A percentile compares a stretch with the other conserved stretches of the same genome.
phyloP scores from a whole-genome alignment of 2,329 filamentous ascomycete species.

The Xylariaceae sp. region DNA sequence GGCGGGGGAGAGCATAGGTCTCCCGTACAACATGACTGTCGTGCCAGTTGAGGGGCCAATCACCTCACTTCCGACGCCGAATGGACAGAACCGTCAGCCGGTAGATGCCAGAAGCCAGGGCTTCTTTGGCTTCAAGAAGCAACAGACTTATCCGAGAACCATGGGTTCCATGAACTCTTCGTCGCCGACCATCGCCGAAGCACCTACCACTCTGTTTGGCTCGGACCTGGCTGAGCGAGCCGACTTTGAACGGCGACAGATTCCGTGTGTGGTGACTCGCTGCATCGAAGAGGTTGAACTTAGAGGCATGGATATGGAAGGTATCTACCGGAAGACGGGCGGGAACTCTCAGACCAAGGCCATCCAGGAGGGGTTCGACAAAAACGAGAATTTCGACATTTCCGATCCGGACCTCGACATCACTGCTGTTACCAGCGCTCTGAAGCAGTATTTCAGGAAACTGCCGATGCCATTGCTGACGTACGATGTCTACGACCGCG shows the following conservation, averaged over 20 bases:
- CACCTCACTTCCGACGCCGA: constrained; percentile 18
- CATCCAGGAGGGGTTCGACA: constrained; percentile 88
- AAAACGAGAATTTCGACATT: constrained; percentile 78
- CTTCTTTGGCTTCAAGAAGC: constrained; percentile 57
- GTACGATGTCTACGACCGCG: constrained; percentile 82
- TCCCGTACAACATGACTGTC: constrained; percentile 64
- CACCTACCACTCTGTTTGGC: constrained; percentile 65
- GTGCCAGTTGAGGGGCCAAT: constrained; percentile 43
- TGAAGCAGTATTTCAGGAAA: constrained; percentile 97
- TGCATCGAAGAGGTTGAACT: constrained; percentile 97
- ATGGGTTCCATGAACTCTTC: constrained; percentile 36
- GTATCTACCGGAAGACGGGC: constrained; percentile 96
- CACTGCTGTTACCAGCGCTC: constrained; percentile 85
- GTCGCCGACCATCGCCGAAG: constrained; percentile 36
- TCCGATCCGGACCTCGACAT: constrained; percentile 92
- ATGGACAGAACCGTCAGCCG: constrained; percentile 23
- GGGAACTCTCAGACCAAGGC: constrained; percentile 84
- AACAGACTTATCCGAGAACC: constrained; percentile 44
- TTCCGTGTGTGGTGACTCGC: constrained; percentile 82
- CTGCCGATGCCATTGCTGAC: constrained; percentile 84
- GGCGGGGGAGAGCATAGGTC: constrained; percentile 55
- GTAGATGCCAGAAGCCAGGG: constrained; percentile 42
- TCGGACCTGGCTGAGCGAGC: constrained; percentile 80
- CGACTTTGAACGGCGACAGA: constrained; percentile 80
- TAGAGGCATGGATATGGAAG: constrained; percentile 93